A percentile compares a stretch with the other conserved stretches of the same genome.
Conservation (phyloP, 2,329 filamentous ascomycete genomes). For the Pseudophaeomoniella oleicola region DNA sequence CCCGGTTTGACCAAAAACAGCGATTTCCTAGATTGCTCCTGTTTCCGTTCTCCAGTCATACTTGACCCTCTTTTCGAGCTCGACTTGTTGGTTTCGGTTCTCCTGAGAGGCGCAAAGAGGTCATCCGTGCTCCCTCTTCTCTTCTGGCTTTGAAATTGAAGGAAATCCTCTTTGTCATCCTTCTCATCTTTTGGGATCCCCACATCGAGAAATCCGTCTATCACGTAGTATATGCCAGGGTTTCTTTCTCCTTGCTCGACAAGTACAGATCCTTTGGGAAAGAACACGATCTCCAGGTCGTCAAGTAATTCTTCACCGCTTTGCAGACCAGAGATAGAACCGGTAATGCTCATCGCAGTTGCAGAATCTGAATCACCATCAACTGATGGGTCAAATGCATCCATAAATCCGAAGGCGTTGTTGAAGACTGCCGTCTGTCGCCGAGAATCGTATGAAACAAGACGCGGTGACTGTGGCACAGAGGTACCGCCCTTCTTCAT, state of each 20-base stretch:
- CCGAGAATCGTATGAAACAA: slow-evolving; percentile 71
- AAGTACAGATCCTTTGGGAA: slow-evolving; percentile 82
- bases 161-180: slow-evolving; percentile 19
- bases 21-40: slow-evolving; percentile 45
- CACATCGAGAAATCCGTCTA: slow-evolving; percentile 92
- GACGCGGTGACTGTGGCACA: slow-evolving; percentile 67
- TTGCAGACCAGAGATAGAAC: slow-evolving; percentile 47
- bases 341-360: slow-evolving; percentile 45
- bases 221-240: slow-evolving; percentile 90
- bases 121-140: slow-evolving; percentile 14
- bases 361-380: slow-evolving; percentile 83
- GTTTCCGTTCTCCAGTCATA: slow-evolving; percentile 18
- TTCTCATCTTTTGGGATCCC: slow-evolving; percentile 64
- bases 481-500: slow-evolving; percentile 51
- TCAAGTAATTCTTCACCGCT: slow-evolving; percentile 70
- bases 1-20: slow-evolving; percentile 89
- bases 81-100: slow-evolving; percentile 28
- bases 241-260: slow-evolving; percentile 97
- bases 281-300: slow-evolving; percentile 94
- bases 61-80: slow-evolving; percentile 15
- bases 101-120: slow-evolving; percentile 28
- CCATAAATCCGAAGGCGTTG: slow-evolving; percentile 86
- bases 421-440: slow-evolving; percentile 66
- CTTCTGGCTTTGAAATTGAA: slow-evolving; percentile 11
- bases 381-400: slow-evolving; percentile 59